Base-by-base conservation (phyloP, 2,329 filamentous ascomycete species). In the Hawksworthiomyces lignivorus region DNA sequence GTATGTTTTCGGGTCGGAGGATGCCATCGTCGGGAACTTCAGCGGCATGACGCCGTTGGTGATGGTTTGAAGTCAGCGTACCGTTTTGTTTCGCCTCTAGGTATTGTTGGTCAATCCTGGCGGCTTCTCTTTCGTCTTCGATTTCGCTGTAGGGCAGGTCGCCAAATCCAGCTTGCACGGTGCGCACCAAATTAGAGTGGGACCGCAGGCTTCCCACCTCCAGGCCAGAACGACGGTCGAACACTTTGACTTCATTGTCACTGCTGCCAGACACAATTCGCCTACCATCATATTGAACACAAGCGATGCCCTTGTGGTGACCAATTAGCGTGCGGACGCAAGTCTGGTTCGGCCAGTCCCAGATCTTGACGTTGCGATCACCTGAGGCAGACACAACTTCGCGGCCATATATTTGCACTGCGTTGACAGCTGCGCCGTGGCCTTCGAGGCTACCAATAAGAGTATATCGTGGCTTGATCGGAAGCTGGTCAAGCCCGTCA, bases 231-330 rank as follows among this genome's bases (percentile, higher is more conserved):
- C 77, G 75, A 33, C 84, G 82, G 58, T 97, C 92, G 59, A 94
- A 98, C 17, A 98, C 92, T 52, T 92, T 88, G 24, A 98, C 87
- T 30, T 92, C 89, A 57, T 94, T 88, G 60, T 98, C 92, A 53
- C 89, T 96, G 61, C 89, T 96, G 3, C 92, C 92, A 53, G 87
- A 96, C 39, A 98, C 87, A 48, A 98, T 94, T 17, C 92, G 79
- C 38, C 87, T 80, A 20, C 87, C 88, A 58, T 98, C 92, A 56
- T 92, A 97, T 62, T 98, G 90, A 14, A 98, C 89, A 59, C 92
- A 98, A 3, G 92, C 92, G 53, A 98, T 97, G 24, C 92, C 92
- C 60, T 98, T 98, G 49, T 78, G 79, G 55, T 98, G 92, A 2
- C 90, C 92, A 29, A 85, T 72, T 26, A 94, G 80, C 1, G 86